Base-by-base conservation (phyloP, 1,284 basidiomycete species). In the Pisolithus thermaeus region DNA sequence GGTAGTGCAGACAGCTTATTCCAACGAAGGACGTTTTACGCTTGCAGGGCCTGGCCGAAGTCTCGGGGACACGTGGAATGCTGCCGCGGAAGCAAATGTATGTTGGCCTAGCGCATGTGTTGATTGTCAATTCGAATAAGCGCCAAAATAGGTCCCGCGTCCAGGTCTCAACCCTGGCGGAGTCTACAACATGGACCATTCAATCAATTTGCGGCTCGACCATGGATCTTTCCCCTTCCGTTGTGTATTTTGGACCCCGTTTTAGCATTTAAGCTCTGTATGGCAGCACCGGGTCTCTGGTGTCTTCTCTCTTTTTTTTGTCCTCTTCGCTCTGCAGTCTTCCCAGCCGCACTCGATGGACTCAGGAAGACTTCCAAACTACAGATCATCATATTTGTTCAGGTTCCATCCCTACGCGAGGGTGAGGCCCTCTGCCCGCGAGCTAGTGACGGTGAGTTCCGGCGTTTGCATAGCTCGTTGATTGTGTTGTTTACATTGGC, bases 341-440 rank as follows among this genome's bases (percentile, higher is more conserved):
- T 8, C 28, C n/a, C 25, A 23, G n/a, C 18, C 8, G 4, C 2
- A n/a, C 25, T 6, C 1, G 11, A 52, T 52, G 51, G 46, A 38
- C 16, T 43, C 51, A 14, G 39, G 45, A 28, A 47, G 39, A 18
- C 46, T 47, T 14, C 22, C 45, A 3, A 20, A 14, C 18, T 42
- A 42, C 39, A 39, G 39, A 18, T 41, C 45, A 23, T 51, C 45
- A 2, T 42, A 51, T 12, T 28, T 46, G 30, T 25, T 28, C 18
- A 46, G 50, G 12, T 51, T 42, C 12, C 42, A 45, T n/a, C 50
- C 50, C 11, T 47, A 52, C 27, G 40, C 51, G 14, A 47, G 41
- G 22, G 35, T 47, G 23, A 47, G 30, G 32, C 32, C 40, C 16
- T 47, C 46, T 30, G 35, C 18, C n/a, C 40, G 35, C 7, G 50